Conservation (phyloP, 164 flowering plant species). For the Stephania yunnanensis region DNA sequence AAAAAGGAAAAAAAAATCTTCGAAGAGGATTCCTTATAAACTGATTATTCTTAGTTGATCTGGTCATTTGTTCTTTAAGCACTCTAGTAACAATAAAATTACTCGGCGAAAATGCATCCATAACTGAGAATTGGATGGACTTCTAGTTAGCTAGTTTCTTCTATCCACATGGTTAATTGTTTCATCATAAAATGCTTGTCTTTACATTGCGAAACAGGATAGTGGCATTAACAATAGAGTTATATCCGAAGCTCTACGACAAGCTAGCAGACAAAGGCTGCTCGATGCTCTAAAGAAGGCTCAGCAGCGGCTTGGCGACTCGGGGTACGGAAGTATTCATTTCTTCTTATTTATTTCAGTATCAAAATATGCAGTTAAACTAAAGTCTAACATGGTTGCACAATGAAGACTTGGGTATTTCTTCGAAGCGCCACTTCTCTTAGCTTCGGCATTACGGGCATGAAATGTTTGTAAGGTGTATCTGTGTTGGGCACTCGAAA, state of each 20-base stretch:
- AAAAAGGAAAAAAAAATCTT: not conserved
- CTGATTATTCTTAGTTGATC: not conserved
- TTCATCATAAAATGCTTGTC: constrained; percentile 4
- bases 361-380: not conserved
- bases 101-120: not conserved
- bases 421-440: not conserved
- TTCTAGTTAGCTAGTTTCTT: not conserved
- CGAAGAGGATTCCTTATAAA: not conserved
- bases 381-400: not conserved
- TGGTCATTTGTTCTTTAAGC: not conserved
- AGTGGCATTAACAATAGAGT: constrained; percentile 45
- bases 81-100: not conserved
- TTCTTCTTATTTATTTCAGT: not conserved
- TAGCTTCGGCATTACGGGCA: not conserved
- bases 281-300: constrained; percentile 55
- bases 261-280: constrained; percentile 56
- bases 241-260: constrained; percentile 53
- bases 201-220: constrained; percentile 23
- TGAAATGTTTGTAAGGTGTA: not conserved
- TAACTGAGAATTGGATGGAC: not conserved
- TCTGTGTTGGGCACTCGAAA: not conserved
- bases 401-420: not conserved
- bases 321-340: constrained; percentile 29
- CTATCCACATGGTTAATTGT: not conserved
- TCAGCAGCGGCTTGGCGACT: constrained; percentile 44